These are phyloP conservation scores for Xylariaceae sp. DNA, from an alignment of 2,329 filamentous ascomycete genomes.

Conservation along the genomic window DNA sequence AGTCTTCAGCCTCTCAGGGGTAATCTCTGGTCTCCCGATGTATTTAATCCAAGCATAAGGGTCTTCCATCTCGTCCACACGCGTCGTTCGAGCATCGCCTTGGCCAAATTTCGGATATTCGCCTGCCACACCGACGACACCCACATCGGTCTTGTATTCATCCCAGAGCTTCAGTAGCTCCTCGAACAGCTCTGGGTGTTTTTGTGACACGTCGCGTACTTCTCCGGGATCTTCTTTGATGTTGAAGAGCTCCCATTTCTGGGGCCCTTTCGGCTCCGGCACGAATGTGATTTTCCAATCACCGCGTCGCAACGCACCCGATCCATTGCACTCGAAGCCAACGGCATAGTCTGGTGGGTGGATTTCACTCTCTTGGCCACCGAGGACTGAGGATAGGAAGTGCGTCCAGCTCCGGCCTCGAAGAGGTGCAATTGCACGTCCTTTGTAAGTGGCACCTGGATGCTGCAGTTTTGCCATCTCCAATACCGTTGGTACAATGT, in stretches of 20 bases:
- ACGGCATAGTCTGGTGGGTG: conserved; percentile 7
- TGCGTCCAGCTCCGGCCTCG: conserved; percentile 19
- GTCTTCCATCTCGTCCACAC: conserved; percentile 16
- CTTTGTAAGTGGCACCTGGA: conserved; percentile 19
- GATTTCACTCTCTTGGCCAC: not conserved
- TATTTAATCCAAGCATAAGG: conserved; percentile 18
- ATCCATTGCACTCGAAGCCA: conserved; percentile 10
- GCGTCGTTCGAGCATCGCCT: conserved; percentile 4
- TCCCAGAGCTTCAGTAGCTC: conserved; percentile 13
- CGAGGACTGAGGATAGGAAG: conserved; percentile 8
- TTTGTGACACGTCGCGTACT: conserved; percentile 6
- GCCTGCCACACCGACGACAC: conserved; percentile 16
- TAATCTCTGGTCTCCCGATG: conserved; percentile 15
- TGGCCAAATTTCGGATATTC: conserved; percentile 4
- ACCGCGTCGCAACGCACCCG: conserved; percentile 11
- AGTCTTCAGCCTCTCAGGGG: conserved; percentile 7
- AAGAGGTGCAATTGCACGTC: conserved; percentile 16
- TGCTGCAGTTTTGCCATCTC: conserved; percentile 44
- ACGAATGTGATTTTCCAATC: conserved; percentile 15
- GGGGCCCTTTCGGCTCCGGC: conserved; percentile 12
- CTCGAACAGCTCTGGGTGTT: conserved; percentile 5
- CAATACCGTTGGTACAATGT: conserved; percentile 45
- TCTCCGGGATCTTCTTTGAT: conserved; percentile 14
- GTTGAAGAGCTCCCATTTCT: conserved; percentile 17
- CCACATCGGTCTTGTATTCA: conserved; percentile 23